Conservation (phyloP, 2,329 filamentous ascomycete genomes). For the Paecilomyces variotii region DNA sequence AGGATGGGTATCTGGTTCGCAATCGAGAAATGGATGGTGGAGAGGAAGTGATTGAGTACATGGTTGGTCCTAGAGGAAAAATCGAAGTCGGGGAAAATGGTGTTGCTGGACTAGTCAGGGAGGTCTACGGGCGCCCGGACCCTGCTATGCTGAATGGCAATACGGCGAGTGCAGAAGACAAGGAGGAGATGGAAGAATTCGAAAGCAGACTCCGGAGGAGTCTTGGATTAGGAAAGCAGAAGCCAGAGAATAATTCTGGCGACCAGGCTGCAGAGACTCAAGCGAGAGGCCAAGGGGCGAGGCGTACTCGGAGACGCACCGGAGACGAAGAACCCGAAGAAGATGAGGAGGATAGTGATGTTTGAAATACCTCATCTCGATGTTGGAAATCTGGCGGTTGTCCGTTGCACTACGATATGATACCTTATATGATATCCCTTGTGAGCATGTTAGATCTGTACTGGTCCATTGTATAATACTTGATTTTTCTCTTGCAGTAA, state of each 20-base stretch:
- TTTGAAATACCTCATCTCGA: not conserved
- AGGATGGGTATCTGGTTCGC: slow-evolving; percentile 75
- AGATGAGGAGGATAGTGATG: not conserved
- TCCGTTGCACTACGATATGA: not conserved
- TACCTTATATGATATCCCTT: not conserved
- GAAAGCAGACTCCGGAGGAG: slow-evolving; percentile 54
- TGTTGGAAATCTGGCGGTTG: not conserved
- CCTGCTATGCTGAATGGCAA: slow-evolving; percentile 12
- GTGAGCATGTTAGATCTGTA: not conserved
- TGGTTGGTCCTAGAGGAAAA: slow-evolving; percentile 76
- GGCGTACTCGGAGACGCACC: not conserved
- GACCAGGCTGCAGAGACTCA: not conserved
- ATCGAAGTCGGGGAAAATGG: slow-evolving; percentile 74
- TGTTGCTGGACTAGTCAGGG: slow-evolving; percentile 59
- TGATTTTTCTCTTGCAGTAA: not conserved
- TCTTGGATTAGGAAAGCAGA: slow-evolving; percentile 43
- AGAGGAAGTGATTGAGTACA: slow-evolving; percentile 71
- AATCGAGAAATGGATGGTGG: slow-evolving; percentile 61
- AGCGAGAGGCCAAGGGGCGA: not conserved
- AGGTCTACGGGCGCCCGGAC: slow-evolving; percentile 42
- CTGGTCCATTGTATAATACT: not conserved
- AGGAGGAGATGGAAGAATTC: slow-evolving; percentile 46
- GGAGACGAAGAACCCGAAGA: not conserved
- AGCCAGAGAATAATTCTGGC: not conserved
- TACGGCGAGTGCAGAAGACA: slow-evolving; percentile 6